These are phyloP conservation scores for Aspergillus glaucus DNA, from an alignment of 2,329 filamentous ascomycete genomes.

Conservation along the genomic window DNA sequence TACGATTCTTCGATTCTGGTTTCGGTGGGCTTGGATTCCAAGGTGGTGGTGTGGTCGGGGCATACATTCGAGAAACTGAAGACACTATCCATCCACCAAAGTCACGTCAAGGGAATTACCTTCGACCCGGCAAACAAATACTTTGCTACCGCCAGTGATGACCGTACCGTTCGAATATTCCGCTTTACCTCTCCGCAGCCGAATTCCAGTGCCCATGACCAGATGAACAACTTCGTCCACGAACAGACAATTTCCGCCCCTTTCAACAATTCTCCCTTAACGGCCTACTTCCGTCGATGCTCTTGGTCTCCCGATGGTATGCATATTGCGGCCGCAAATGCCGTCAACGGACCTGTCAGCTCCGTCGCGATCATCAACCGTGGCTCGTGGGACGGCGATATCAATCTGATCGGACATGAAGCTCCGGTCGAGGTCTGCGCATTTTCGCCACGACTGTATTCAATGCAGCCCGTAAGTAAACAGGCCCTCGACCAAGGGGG, in stretches of 20 bases:
- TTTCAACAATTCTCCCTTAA: constrained; percentile 85
- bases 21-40: constrained; percentile 93
- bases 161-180: constrained; percentile 94
- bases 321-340: constrained; percentile 94
- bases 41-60: constrained; percentile 96
- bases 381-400: constrained; percentile 88
- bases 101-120: constrained; percentile 96
- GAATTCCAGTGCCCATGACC: constrained; percentile 89
- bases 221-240: constrained; percentile 91
- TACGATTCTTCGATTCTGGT: constrained; percentile 92
- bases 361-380: constrained; percentile 94
- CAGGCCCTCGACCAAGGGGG: constrained; percentile 40
- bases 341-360: constrained; percentile 93
- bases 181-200: constrained; percentile 85
- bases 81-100: constrained; percentile 85
- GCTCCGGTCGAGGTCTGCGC: constrained; percentile 95
- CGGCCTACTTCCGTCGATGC: constrained; percentile 91
- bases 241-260: constrained; percentile 85
- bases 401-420: constrained; percentile 95
- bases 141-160: constrained; percentile 96
- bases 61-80: constrained; percentile 98
- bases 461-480: constrained; percentile 56
- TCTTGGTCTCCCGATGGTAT: constrained; percentile 98
- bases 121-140: constrained; percentile 99
- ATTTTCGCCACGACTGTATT: constrained; percentile 88